Conservation (phyloP, 1,284 basidiomycete genomes). For the Singerocomus inundabilis region DNA sequence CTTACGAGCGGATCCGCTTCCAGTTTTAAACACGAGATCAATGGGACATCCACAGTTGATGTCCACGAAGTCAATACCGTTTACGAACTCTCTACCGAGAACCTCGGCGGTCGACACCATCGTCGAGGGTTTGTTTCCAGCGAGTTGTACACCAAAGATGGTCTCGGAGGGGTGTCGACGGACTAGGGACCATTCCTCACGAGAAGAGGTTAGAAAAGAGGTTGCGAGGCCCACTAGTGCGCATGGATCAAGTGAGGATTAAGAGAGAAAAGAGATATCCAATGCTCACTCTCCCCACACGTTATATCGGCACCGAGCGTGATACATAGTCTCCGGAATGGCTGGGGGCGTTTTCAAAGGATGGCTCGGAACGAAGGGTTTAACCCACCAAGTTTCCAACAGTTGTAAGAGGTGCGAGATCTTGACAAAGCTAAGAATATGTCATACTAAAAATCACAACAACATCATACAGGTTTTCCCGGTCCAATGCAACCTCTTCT, state of each 20-base stretch:
- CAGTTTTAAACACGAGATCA: slow-evolving; percentile 90
- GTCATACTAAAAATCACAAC: neutral
- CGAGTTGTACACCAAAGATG: slow-evolving; percentile 90
- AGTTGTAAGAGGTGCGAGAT: slow-evolving; percentile 93
- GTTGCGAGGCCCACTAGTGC: slow-evolving; percentile 74
- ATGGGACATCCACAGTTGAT: slow-evolving; percentile 98
- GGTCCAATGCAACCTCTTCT: slow-evolving; percentile 83
- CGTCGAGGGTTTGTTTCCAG: slow-evolving; percentile 73
- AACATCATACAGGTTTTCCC: slow-evolving; percentile 76
- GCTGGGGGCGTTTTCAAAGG: slow-evolving; percentile 46
- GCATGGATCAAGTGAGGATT: slow-evolving; percentile 1
- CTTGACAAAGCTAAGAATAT: slow-evolving; percentile 37
- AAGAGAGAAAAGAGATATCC: neutral
- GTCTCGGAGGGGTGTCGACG: slow-evolving; percentile 84
- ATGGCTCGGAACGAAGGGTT: neutral
- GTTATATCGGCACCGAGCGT: slow-evolving; percentile 92
- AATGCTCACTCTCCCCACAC: slow-evolving; percentile 80
- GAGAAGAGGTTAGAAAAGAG: slow-evolving; percentile 79
- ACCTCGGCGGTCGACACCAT: slow-evolving; percentile 86
- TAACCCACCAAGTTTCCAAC: slow-evolving; percentile 84
- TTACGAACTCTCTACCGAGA: slow-evolving; percentile 64
- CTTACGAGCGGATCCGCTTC: slow-evolving; percentile 85
- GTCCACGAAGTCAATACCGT: slow-evolving; percentile 86
- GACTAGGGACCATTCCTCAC: slow-evolving; percentile 90
- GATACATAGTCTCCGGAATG: slow-evolving; percentile 89